Evolutionary conservation across 176 grass and related monocot genomes (phyloP).

Genomic region (Musa itinerans): DNA sequence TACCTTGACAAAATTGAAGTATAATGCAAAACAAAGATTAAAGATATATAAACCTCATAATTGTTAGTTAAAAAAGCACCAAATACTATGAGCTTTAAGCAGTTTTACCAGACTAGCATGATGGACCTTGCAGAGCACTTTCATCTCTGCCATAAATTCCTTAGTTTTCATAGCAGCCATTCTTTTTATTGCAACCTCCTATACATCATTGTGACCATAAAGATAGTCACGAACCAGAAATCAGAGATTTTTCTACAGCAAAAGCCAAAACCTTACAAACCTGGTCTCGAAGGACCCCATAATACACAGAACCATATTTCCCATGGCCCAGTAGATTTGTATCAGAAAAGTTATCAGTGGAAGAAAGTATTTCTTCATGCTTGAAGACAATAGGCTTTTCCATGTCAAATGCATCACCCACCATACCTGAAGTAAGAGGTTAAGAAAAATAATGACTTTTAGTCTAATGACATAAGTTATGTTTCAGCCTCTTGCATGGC

Average conservation of each 20-base stretch:
- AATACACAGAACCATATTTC: slow-evolving; percentile 96
- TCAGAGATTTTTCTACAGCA: slow-evolving; percentile 17
- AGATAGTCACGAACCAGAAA: background rate
- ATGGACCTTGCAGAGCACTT: slow-evolving; percentile 98
- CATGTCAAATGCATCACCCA: slow-evolving; percentile 75
- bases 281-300: slow-evolving; percentile 92
- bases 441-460: background rate
- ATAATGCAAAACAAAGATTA: slow-evolving; percentile 22
- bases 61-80: slow-evolving; percentile 4
- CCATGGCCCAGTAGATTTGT: slow-evolving; percentile 97
- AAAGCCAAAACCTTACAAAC: slow-evolving; percentile 20
- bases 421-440: slow-evolving; percentile 36
- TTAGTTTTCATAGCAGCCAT: slow-evolving; percentile 96
- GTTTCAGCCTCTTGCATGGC: background rate
- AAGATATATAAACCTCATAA: slow-evolving; percentile 7
- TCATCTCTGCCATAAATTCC: slow-evolving; percentile 95
- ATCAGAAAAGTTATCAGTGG: slow-evolving; percentile 89
- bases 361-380: slow-evolving; percentile 78
- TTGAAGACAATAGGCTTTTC: slow-evolving; percentile 81
- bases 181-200: slow-evolving; percentile 99
- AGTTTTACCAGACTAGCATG: slow-evolving; percentile 90
- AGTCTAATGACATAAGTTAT: background rate
- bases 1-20: slow-evolving; percentile 93
- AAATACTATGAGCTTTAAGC: slow-evolving; percentile 20
- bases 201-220: slow-evolving; percentile 7